A percentile compares a stretch with the other conserved stretches of the same genome.
These are phyloP conservation scores for Ophiosphaerella herpotricha DNA, from an alignment of 2,329 filamentous ascomycete species.

Conservation along the genomic window DNA sequence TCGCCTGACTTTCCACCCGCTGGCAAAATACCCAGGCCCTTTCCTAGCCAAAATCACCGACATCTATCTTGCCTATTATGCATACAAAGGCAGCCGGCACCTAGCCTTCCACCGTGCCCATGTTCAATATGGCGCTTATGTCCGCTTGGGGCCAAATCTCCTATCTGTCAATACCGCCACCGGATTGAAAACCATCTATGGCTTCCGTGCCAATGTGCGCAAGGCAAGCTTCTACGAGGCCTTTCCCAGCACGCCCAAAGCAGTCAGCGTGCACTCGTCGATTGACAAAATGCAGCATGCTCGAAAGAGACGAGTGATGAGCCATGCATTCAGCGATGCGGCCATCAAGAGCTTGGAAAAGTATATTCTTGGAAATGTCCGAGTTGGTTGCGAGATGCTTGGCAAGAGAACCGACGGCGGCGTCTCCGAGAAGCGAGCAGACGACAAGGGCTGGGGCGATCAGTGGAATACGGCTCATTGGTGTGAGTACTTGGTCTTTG, in stretches of 20 bases:
- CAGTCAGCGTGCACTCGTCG: conserved; percentile 50
- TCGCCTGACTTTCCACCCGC: conserved; percentile 49
- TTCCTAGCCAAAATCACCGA: conserved; percentile 46
- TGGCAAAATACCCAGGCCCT: conserved; percentile 51
- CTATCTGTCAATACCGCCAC: conserved; percentile 75
- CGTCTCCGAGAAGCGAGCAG: conserved; percentile 6
- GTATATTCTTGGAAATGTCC: conserved; percentile 51
- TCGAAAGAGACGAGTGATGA: conserved; percentile 52
- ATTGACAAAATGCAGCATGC: conserved; percentile 54
- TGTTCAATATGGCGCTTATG: conserved; percentile 68
- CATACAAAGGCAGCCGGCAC: conserved; percentile 74
- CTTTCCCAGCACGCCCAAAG: conserved; percentile 50
- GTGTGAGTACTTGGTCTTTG: conserved; percentile 54
- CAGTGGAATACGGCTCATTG: conserved; percentile 52
- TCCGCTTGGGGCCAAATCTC: conserved; percentile 79
- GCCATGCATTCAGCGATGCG: conserved; percentile 52
- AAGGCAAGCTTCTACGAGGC: conserved; percentile 57
- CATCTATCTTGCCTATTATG: conserved; percentile 62
- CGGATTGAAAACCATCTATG: conserved; percentile 56
- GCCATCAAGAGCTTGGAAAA: conserved; percentile 54
- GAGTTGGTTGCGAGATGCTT: conserved; percentile 46
- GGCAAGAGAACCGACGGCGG: conserved; percentile 20
- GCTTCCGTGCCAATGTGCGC: conserved; percentile 53
- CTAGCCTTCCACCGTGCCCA: conserved; percentile 74
- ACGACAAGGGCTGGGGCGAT: conserved; percentile 46